Base-by-base conservation (phyloP, 2,329 filamentous ascomycete species). In the Penicillium sp. region DNA sequence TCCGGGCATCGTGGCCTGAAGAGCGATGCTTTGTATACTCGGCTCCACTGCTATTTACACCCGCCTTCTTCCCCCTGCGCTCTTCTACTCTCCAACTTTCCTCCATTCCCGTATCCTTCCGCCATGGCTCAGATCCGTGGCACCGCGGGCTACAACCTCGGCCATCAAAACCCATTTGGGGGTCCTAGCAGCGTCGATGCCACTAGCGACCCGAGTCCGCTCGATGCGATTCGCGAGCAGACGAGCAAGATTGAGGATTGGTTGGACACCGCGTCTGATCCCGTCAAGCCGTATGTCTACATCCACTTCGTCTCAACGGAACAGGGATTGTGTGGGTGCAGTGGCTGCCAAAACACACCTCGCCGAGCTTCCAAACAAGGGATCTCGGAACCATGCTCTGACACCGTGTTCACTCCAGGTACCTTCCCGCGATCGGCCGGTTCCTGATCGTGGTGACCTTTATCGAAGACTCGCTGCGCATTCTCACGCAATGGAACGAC, bases 361-460 rank as follows among this genome's bases (percentile, higher is more conserved):
- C 25, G 4, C 6, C 25, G 4, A 5, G 25, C 25, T 4, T 27
- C 25, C 6, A 44, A 50, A 44, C 44, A 49, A 49, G 41, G 40
- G 42, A 42, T 49, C 35, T 41, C n/a, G n/a, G 13, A 42, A 28
- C 30, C 42, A 39, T 45, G 22, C 44, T 44, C 56, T 62, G 48
- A 63, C 60, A 59, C 39, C 27, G 45, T 50, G 51, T 51, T 51
- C 50, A 48, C 44, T 54, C 41, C 61, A 95, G 89, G 48, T 93
- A 94, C 64, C 77, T 98, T 30, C 92, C 92, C 42, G 87, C 86
- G 50, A 90, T 98, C 71, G 92, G 92, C 52, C 86, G 92, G 52
- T 96, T 96, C 68, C 70, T 98, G 53, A 98, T 98, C 55, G 92
- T 98, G 39, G 92, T 96, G 37, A 98, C 92, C 46, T 98, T 98